These are phyloP conservation scores for Posidonia australis DNA, from an alignment of 106 monocot species.

Conservation along the genomic window DNA sequence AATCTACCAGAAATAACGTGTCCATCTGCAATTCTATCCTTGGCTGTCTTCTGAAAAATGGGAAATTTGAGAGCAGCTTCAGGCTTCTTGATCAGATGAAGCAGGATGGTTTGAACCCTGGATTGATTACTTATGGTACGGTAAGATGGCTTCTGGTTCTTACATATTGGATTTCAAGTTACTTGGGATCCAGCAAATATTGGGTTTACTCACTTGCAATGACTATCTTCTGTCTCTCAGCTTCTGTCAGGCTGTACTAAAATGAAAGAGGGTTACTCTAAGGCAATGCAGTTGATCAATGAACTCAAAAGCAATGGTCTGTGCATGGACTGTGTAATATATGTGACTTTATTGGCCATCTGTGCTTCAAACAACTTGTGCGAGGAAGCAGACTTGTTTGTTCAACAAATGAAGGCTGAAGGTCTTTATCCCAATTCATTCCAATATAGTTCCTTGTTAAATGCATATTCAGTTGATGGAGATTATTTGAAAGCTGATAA, in stretches of 20 bases:
- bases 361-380: conserved; percentile 79
- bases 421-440: conserved; percentile 61
- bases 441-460: conserved; percentile 87
- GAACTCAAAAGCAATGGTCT: conserved; percentile 56
- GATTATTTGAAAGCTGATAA: conserved; percentile 69
- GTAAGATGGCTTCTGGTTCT: conserved; percentile 27
- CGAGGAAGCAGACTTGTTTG: conserved; percentile 68
- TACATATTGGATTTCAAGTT: neutral
- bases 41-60: conserved; percentile 70
- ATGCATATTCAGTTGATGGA: conserved; percentile 74
- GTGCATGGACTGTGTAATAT: conserved; percentile 75
- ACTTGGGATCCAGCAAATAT: neutral
- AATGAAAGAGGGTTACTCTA: conserved; percentile 52
- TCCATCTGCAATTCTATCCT: conserved; percentile 83
- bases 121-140: conserved; percentile 83
- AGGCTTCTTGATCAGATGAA: conserved; percentile 86
- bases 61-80: conserved; percentile 52
- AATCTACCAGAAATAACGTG: conserved; percentile 34
- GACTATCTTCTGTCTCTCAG: conserved; percentile 25
- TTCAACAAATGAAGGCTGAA: conserved; percentile 71
- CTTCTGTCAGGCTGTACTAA: conserved; percentile 69
- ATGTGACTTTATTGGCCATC: conserved; percentile 68
- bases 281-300: conserved; percentile 58
- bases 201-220: neutral
- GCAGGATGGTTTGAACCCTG: conserved; percentile 54